A percentile compares a stretch with the other conserved stretches of the same genome.
Evolutionary conservation across 352 stramenopile species (phyloP).

Genomic region (Phytopythium litorale): DNA sequence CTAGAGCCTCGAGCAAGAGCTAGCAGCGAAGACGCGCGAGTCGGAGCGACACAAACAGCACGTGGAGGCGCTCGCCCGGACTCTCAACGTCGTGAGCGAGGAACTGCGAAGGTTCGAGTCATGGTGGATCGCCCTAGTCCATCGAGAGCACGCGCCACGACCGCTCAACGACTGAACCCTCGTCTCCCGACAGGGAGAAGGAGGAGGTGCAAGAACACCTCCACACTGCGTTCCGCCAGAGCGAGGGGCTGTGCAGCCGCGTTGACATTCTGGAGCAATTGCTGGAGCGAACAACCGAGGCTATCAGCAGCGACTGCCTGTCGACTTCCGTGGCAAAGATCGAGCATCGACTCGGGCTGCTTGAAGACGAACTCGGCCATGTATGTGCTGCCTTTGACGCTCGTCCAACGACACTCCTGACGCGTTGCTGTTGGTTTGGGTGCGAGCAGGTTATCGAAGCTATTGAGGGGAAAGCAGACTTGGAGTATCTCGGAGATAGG

Average conservation of each 20-base stretch:
- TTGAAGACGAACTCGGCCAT: constrained; percentile 58
- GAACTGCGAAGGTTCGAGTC: constrained; percentile 29
- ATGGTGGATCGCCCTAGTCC: background rate
- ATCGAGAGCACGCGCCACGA: background rate
- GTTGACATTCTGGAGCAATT: constrained; percentile 9
- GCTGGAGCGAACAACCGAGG: constrained; percentile 14
- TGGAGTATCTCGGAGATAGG: constrained; percentile 13
- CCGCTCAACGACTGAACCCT: background rate
- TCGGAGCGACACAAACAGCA: constrained; percentile 27
- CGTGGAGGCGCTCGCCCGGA: constrained; percentile 35
- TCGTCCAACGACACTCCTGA: background rate
- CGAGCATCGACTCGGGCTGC: constrained; percentile 32
- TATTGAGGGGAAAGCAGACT: constrained; percentile 49
- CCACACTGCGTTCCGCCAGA: constrained; percentile 1
- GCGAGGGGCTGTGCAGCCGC: constrained; percentile 10
- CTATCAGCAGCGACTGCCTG: constrained; percentile 2
- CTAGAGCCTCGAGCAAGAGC: constrained; percentile 19
- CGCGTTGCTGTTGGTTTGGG: background rate
- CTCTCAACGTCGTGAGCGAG: constrained; percentile 43
- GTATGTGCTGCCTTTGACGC: constrained; percentile 8
- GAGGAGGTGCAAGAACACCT: constrained; percentile 6
- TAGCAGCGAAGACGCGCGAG: constrained; percentile 10
- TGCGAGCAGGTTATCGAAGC: constrained; percentile 22
- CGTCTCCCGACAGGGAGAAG: constrained; percentile 12
- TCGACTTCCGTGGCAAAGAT: constrained; percentile 11